Evolutionary conservation across 331 rosid genomes (phyloP), one percentile per base, ranked within the genome.

Genomic region (Malus hybrid): DNA sequence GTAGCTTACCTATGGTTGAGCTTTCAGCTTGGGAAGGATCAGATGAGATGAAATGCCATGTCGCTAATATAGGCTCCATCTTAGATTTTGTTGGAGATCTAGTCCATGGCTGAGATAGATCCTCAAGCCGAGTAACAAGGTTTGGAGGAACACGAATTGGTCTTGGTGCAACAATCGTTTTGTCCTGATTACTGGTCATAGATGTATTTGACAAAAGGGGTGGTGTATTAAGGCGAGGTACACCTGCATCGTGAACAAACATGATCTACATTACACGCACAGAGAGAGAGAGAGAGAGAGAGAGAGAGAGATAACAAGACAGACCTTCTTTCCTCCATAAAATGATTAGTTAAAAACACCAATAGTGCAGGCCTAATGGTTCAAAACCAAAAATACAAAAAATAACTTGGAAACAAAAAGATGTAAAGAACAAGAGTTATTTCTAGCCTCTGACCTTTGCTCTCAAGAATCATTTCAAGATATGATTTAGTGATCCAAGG

Each of bases 401-500:
- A 44, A 33, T 46, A 54, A 32, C 75, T 31, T 32, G 63, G 15
- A 15, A 69, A 56, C 62, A 71, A 32, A 24, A 73, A 69, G 59
- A 74, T 16, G 8, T 3, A 48, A 29, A 46, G 56, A 55, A 56
- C 31, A 13, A 55, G 74, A 56, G 78, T 57, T 3, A 44, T 9
- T 66, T 27, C 78, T 62, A 75, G 36, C 57, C 44, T 61, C 85
- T 75, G 46, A 90, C 99, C 97, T 94, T 86, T 90, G 79, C 87
- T 94, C 73, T 94, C 99, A 73, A 94, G 95, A 89, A 92, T 94
- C 97, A 94, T 85, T 83, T 94, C 99, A 74, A 94, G 90, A 82
- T 94, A 94, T 73, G 99, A 94, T 79, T 94, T 94, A 62, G 96
- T 94, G 78, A 94, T 85, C 99, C 99, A 94, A 75, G 96, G 93